phyloP scores from a whole-genome alignment of 2,329 filamentous ascomycete genomes.

The Hypoxylon sp. region DNA sequence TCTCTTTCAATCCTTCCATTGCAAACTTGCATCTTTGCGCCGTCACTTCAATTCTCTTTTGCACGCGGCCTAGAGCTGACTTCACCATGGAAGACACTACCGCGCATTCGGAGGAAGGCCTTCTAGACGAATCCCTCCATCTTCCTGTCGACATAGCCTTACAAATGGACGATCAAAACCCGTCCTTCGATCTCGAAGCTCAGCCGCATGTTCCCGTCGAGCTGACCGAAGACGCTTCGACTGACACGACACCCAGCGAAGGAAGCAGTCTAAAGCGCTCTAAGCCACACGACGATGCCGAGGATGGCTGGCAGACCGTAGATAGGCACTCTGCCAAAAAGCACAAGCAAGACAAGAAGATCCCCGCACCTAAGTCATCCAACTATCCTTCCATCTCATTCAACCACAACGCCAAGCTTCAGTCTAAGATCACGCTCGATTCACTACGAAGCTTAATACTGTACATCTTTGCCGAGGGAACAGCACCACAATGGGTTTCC shows the following conservation, averaged over 20 bases:
- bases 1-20: not conserved
- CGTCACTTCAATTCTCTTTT: not conserved
- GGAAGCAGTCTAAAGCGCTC: conserved; percentile 57
- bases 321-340: conserved; percentile 52
- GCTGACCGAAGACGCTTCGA: conserved; percentile 25
- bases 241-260: conserved; percentile 30
- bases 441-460: conserved; percentile 70
- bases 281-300: conserved; percentile 55
- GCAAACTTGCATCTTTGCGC: not conserved
- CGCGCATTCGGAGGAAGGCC: conserved; percentile 12
- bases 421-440: conserved; percentile 68
- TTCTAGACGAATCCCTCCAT: conserved; percentile 17
- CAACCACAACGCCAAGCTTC: conserved; percentile 64
- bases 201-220: conserved; percentile 31
- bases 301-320: conserved; percentile 63
- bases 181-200: conserved; percentile 21
- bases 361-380: conserved; percentile 61
- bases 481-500: conserved; percentile 70
- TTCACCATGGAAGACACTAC: conserved; percentile 27
- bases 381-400: conserved; percentile 69
- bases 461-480: conserved; percentile 72
- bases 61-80: not conserved
- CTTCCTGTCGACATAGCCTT: conserved; percentile 12
- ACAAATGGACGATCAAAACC: conserved; percentile 12
- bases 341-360: conserved; percentile 67